A percentile compares a stretch with the other conserved stretches of the same genome.
phyloP scores from a whole-genome alignment of 1,139 yeast genomes.

The Suhomyces choctaworum region DNA sequence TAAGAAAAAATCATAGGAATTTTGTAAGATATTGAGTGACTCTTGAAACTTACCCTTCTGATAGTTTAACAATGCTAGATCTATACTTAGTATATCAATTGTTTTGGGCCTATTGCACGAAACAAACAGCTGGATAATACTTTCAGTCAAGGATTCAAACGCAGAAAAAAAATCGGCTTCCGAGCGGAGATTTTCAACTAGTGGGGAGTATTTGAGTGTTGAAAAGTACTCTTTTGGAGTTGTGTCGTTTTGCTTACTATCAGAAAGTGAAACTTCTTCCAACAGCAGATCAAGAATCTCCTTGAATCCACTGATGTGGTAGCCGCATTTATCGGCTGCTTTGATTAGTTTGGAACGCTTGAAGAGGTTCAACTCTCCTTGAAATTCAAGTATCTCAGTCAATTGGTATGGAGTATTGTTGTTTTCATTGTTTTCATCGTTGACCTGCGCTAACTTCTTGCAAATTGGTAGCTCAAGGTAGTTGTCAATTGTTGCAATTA shows the following conservation, averaged over 20 bases:
- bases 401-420: constrained; percentile 20
- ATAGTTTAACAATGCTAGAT: constrained; percentile 71
- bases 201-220: constrained; percentile 17
- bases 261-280: constrained; percentile 22
- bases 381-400: constrained; percentile 39
- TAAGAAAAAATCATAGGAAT: constrained; percentile 67
- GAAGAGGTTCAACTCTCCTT: constrained; percentile 47
- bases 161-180: constrained; percentile 22
- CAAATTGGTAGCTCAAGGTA: constrained; percentile 32
- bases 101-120: constrained; percentile 56
- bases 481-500: constrained; percentile 31
- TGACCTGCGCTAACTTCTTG: constrained; percentile 21
- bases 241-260: constrained; percentile 10
- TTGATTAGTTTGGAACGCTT: constrained; percentile 45
- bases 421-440: constrained; percentile 14
- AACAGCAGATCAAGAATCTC: constrained; percentile 30
- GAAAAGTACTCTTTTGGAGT: neutral
- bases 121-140: constrained; percentile 47
- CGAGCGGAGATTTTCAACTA: constrained; percentile 16
- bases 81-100: constrained; percentile 76
- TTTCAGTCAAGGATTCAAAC: constrained; percentile 43
- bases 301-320: constrained; percentile 40
- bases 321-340: constrained; percentile 37
- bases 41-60: constrained; percentile 56
- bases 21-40: constrained; percentile 63